phyloP scores from a whole-genome alignment of 2,329 filamentous ascomycete genomes.

The Apiospora malaysiana region DNA sequence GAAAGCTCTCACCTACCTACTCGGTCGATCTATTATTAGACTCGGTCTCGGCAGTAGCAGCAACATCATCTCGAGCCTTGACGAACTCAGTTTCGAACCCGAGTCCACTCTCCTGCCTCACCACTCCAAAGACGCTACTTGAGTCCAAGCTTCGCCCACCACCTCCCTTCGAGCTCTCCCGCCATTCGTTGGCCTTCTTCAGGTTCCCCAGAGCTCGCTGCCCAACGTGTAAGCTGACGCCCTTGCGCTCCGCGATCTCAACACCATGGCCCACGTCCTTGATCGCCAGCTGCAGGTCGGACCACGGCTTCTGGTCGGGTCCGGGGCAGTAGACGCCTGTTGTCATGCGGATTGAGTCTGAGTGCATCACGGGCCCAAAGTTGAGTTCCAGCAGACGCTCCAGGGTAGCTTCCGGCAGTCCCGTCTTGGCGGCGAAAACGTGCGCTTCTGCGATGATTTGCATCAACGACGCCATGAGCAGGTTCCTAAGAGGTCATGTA shows the following conservation, averaged over 20 bases:
- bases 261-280: slow-evolving; percentile 60
- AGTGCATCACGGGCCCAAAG: slow-evolving; percentile 44
- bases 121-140: slow-evolving; percentile 55
- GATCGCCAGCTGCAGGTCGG: slow-evolving; percentile 54
- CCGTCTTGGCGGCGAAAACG: slow-evolving; percentile 53
- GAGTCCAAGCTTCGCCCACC: slow-evolving; percentile 50
- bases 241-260: slow-evolving; percentile 46
- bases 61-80: slow-evolving; percentile 39
- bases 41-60: not conserved
- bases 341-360: slow-evolving; percentile 46
- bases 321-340: slow-evolving; percentile 46
- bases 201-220: slow-evolving; percentile 51
- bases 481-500: slow-evolving; percentile 48
- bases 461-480: slow-evolving; percentile 55
- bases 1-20: not conserved
- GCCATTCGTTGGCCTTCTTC: slow-evolving; percentile 45
- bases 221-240: slow-evolving; percentile 46
- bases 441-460: slow-evolving; percentile 56
- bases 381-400: slow-evolving; percentile 50
- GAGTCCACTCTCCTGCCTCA: slow-evolving; percentile 49
- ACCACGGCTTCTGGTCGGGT: slow-evolving; percentile 47
- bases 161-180: slow-evolving; percentile 37
- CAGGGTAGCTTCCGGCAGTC: slow-evolving; percentile 45
- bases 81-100: slow-evolving; percentile 49
- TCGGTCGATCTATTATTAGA: not conserved